phyloP scores from a whole-genome alignment of 768 basidiomycete species.

The Trametes sanguinea region DNA sequence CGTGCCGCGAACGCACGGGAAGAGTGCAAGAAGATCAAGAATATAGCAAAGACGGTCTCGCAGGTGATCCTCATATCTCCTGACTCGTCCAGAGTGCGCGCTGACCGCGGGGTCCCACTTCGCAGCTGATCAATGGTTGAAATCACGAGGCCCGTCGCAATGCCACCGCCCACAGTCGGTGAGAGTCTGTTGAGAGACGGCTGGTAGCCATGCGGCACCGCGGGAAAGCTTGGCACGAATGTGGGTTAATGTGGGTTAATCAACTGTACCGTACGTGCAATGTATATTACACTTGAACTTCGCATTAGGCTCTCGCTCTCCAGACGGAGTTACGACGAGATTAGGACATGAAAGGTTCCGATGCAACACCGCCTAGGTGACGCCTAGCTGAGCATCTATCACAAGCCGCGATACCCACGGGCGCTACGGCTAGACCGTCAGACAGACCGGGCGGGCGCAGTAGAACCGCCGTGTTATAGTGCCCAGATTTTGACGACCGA shows the following conservation, averaged over 20 bases:
- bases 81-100: neutral
- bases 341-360: neutral
- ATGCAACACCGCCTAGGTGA: neutral
- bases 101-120: neutral
- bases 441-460: neutral
- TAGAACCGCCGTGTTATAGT: conserved; percentile 48
- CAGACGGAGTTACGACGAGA: neutral
- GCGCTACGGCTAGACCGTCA: neutral
- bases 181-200: neutral
- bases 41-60: conserved; percentile 43
- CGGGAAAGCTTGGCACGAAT: neutral
- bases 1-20: conserved; percentile 54
- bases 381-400: no score
- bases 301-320: conserved; percentile 7
- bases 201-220: conserved; percentile 10
- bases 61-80: conserved; percentile 34
- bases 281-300: conserved; percentile 19
- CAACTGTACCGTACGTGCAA: conserved; percentile 20
- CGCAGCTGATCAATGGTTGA: conserved; percentile 15
- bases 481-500: conserved; percentile 91
- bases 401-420: neutral
- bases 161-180: neutral
- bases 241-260: conserved; percentile 18
- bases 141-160: neutral
- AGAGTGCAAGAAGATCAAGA: conserved; percentile 68